phyloP scores from a whole-genome alignment of 352 stramenopile genomes.

The Halophytophthora polymorphica region DNA sequence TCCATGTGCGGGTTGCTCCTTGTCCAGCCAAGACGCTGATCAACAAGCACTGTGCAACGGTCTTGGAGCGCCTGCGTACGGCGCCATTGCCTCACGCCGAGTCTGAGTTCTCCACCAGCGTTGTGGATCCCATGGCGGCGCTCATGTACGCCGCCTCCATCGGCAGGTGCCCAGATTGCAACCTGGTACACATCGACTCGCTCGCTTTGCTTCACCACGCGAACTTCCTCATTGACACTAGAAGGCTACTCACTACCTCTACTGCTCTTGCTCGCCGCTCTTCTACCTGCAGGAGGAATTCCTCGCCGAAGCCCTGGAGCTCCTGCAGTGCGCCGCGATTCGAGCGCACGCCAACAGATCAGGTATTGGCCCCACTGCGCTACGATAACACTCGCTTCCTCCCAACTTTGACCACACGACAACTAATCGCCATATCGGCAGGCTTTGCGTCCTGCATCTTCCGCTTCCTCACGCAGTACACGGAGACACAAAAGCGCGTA shows the following conservation, averaged over 20 bases:
- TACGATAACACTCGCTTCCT: no score
- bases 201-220: background rate
- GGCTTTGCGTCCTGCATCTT: slow-evolving; percentile 62
- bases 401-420: background rate
- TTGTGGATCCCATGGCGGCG: slow-evolving; percentile 57
- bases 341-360: slow-evolving; percentile 43
- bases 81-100: slow-evolving; percentile 33
- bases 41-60: slow-evolving; percentile 44
- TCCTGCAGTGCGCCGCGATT: slow-evolving; percentile 47
- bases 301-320: slow-evolving; percentile 47
- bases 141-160: slow-evolving; percentile 61
- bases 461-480: slow-evolving; percentile 47
- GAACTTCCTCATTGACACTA: background rate
- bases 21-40: slow-evolving; percentile 48
- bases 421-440: slow-evolving; percentile 12
- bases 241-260: background rate
- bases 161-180: slow-evolving; percentile 56
- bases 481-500: slow-evolving; percentile 57
- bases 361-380: slow-evolving; percentile 19
- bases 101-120: slow-evolving; percentile 43
- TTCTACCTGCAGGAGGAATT: slow-evolving; percentile 42
- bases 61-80: slow-evolving; percentile 36
- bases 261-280: background rate
- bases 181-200: slow-evolving; percentile 32
- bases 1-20: background rate